Percentiles rank a stretch among this genome's conserved stretches.
Conservation (phyloP, 2,329 filamentous ascomycete species). For the Cercospora canescens region DNA sequence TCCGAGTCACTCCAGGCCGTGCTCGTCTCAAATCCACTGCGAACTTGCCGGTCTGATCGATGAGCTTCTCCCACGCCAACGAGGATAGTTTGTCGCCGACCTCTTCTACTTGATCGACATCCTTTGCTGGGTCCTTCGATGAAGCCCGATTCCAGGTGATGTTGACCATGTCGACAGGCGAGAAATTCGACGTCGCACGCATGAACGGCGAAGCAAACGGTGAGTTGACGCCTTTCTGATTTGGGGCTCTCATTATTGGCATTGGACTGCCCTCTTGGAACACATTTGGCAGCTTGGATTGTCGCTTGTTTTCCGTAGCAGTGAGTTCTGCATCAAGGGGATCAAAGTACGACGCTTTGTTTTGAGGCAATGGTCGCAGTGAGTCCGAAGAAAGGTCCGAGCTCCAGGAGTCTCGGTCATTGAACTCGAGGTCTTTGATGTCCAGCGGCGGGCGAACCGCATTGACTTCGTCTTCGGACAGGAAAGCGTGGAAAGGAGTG, state of each 20-base stretch:
- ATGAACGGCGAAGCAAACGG: slow-evolving; percentile 28
- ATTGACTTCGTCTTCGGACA: slow-evolving; percentile 24
- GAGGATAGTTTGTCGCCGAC: slow-evolving; percentile 14
- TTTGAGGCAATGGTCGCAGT: background rate
- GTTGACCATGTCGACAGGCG: slow-evolving; percentile 7
- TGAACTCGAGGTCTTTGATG: slow-evolving; percentile 13
- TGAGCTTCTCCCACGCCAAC: slow-evolving; percentile 18
- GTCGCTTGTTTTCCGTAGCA: slow-evolving; percentile 29
- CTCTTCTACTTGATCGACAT: background rate
- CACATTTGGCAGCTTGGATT: slow-evolving; percentile 30
- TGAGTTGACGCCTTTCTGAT: slow-evolving; percentile 19
- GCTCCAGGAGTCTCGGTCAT: background rate
- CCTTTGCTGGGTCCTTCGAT: background rate
- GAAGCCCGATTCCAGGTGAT: slow-evolving; percentile 9
- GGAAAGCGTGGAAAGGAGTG: slow-evolving; percentile 36
- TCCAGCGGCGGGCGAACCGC: slow-evolving; percentile 23
- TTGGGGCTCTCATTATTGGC: slow-evolving; percentile 25
- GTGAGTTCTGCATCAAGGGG: slow-evolving; percentile 31
- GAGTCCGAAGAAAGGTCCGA: slow-evolving; percentile 11
- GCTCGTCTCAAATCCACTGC: slow-evolving; percentile 23
- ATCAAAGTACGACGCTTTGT: slow-evolving; percentile 21
- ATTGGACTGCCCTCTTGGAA: slow-evolving; percentile 29
- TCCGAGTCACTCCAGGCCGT: slow-evolving; percentile 9
- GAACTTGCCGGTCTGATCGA: slow-evolving; percentile 23
- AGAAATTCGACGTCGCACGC: slow-evolving; percentile 15